Evolutionary conservation across 2,329 filamentous ascomycete species (phyloP), one percentile per base, ranked within the genome.

Genomic region (Diatrype stigma): DNA sequence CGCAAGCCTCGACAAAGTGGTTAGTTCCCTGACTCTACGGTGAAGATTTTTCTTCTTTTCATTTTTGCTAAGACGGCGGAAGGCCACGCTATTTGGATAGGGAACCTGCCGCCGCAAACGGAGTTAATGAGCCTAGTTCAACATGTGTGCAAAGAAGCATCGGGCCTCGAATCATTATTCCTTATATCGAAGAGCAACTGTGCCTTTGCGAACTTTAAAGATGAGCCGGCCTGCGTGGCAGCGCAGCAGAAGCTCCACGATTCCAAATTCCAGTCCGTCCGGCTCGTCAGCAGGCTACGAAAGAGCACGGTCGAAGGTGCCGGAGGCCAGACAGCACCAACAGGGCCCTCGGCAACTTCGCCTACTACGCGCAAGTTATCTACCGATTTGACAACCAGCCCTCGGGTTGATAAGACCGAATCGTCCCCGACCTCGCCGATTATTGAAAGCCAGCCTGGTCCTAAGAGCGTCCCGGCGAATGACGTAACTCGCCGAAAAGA

Each of bases 121-220:
- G 86, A 86, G 38, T 78, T 97, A 12, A 85, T 90, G 70, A 87
- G 82, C 52, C 74, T 97, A n/a, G 96, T 96, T 48, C 84, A 94
- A 53, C 89, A 96, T 66, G 94, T 96, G 51, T 95, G 89, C 54
- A 84, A 82, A 56, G 87, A 92, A 57, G 86, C 90, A 0, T 80
- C 78, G 0, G 81, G 91, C 1, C 82, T 97, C 21, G 89, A 96
- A 66, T 96, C 91, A 45, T 75, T 97, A 0, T 96, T 97, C 59
- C 74, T 97, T 34, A 97, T 97, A 38, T 93, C 92, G 0, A 96
- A 96, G 68, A 96, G 92, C 67, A 96, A 96, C 65, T 97, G 93
- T 64, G 93, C 92, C 0, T 97, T 97, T 72, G 90, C 96, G 57
- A 97, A 97, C 64, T 97, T 95, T 67, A 89, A 86, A 56, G 87